Evolutionary conservation across 352 stramenopile species (phyloP), one percentile per base, ranked within the genome.

Genomic region (Phytophthora cryptogea): DNA sequence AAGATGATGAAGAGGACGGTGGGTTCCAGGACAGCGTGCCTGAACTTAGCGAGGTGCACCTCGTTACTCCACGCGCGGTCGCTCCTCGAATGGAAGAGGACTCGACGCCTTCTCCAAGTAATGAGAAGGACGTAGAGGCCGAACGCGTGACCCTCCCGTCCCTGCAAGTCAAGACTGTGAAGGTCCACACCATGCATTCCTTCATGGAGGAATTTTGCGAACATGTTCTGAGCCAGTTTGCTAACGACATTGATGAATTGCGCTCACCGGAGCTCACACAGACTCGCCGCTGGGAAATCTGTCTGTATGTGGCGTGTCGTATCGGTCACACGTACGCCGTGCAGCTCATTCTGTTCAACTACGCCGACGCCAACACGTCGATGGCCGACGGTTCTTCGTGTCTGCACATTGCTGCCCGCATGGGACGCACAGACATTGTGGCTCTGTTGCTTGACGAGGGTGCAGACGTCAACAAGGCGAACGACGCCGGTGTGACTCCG

Each of bases 191-290:
- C 7, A 76, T 90, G 70, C 72, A 90, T 56, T 81, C 79, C 47
- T 89, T 90, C 68, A 77, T 92, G 66, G 83, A 92, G 50, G 83
- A 92, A 42, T 92, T 90, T 48, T 86, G 83, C 55, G 76, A 90
- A 27, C 78, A 85, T 9, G 66, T 90, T 26, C 55, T 90, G 20
- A 71, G 49, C 23, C 75, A 89, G 45, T 86, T 89, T 51, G 80
- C 76, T 23, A 67, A 64, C 46, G 81, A 90, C 53, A 87, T 92
- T 41, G 68, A 63, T 2, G 81, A 90, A 58, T 51, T 92, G 3
- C 56, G 76, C 30, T 63, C 54, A 14, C 65, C 72, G 13, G 69
- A 75, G 2, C 76, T 92, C 45, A 77, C 78, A 4, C 28, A 66
- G 17, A 26, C 73, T 16, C 75, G 83, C 2, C 77, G 76, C n/a